Evolutionary conservation across 2,329 filamentous ascomycete species (phyloP).

Genomic region (Aschersonia sp.): DNA sequence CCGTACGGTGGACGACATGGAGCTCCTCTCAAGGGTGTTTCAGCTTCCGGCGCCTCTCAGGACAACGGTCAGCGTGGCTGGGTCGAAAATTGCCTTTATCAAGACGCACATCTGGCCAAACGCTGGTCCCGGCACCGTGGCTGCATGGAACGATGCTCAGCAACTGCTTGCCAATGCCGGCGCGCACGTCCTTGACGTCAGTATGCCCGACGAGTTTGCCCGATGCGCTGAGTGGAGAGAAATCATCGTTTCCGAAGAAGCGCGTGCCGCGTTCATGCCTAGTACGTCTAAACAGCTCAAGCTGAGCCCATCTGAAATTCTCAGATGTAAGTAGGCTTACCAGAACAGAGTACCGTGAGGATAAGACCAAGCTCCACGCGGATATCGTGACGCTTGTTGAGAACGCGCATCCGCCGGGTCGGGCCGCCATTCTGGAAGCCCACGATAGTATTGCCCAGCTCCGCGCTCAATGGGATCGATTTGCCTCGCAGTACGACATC

Average conservation of each 20-base stretch:
- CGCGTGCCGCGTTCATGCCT: constrained; percentile 5
- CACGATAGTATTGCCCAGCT: constrained; percentile 37
- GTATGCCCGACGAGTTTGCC: constrained; percentile 33
- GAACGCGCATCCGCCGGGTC: constrained; percentile 25
- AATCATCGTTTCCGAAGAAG: constrained; percentile 3
- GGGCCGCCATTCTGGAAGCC: constrained; percentile 33
- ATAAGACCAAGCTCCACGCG: constrained; percentile 29
- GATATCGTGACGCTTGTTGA: constrained; percentile 36
- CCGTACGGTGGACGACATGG: constrained; percentile 41
- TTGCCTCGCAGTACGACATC: constrained; percentile 35
- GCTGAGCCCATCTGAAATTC: background rate
- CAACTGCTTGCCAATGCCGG: constrained; percentile 28
- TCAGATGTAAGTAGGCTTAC: constrained; percentile 19
- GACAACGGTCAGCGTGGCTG: constrained; percentile 19
- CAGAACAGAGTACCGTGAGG: constrained; percentile 33
- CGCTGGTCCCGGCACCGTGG: constrained; percentile 26
- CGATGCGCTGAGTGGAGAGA: constrained; percentile 31
- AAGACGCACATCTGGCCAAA: constrained; percentile 37
- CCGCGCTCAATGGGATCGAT: constrained; percentile 37
- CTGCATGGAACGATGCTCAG: constrained; percentile 25
- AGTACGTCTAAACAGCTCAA: constrained; percentile 3
- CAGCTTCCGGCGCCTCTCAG: constrained; percentile 25
- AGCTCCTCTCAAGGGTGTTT: constrained; percentile 39
- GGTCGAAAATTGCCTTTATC: constrained; percentile 37
- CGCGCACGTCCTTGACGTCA: constrained; percentile 40